Conservation (phyloP, 2,329 filamentous ascomycete species). For the Paraphoma chrysanthemicola region DNA sequence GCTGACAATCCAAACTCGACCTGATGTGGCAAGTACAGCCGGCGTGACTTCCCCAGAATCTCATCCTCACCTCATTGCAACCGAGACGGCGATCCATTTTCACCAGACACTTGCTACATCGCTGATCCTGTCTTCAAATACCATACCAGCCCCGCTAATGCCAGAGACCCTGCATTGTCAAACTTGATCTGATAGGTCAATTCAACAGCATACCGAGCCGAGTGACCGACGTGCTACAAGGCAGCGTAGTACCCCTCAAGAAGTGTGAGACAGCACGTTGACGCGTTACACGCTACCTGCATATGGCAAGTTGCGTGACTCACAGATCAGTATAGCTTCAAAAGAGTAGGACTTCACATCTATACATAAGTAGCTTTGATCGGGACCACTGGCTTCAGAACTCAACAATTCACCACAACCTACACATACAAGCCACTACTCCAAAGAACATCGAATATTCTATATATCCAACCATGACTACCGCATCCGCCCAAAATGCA, state of each 20-base stretch:
- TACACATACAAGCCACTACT: background rate
- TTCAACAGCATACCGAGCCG: slow-evolving; percentile 1
- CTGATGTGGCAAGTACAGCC: background rate
- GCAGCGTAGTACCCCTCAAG: background rate
- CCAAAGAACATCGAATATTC: background rate
- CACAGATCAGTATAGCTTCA: too few relatives aligned
- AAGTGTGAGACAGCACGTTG: background rate
- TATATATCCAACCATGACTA: background rate
- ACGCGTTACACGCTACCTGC: background rate
- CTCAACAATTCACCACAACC: too few relatives aligned
- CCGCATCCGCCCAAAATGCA: background rate
- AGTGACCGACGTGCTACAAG: background rate
- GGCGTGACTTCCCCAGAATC: background rate
- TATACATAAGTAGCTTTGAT: too few relatives aligned
- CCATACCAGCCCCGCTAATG: background rate
- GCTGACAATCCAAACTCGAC: too few relatives aligned
- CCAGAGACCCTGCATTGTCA: background rate
- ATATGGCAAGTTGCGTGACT: background rate
- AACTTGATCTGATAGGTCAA: background rate
- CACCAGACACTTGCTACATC: too few relatives aligned
- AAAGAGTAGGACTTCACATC: too few relatives aligned
- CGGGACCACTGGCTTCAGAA: background rate
- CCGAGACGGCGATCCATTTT: background rate
- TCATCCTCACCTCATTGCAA: background rate
- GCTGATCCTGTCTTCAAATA: too few relatives aligned